These are phyloP conservation scores for Trichoderma asperellum DNA, from an alignment of 2,329 filamentous ascomycete genomes.

Conservation along the genomic window DNA sequence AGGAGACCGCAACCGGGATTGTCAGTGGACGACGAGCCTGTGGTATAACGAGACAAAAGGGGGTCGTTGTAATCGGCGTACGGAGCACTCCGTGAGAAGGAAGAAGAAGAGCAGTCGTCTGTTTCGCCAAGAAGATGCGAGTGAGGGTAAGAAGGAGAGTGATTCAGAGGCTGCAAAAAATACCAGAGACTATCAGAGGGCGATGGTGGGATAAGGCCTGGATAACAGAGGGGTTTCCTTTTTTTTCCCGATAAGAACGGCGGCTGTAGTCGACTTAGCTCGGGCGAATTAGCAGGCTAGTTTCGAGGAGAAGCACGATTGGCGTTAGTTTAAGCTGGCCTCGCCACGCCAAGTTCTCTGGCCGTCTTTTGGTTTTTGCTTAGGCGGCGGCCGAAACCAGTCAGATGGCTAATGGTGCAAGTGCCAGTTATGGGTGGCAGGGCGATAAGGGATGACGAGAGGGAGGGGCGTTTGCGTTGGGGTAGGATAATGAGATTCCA, in stretches of 20 bases:
- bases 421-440: constrained; percentile 5
- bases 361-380: constrained; percentile 8
- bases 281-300: constrained; percentile 20
- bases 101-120: not conserved
- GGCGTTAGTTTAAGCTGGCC: constrained; percentile 17
- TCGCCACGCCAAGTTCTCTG: constrained; percentile 8
- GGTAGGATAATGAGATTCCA: not conserved
- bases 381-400: constrained; percentile 16
- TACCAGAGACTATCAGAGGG: not conserved
- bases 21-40: constrained; percentile 4
- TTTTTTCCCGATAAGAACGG: constrained; percentile 27
- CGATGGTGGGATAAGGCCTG: constrained; percentile 7
- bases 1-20: constrained; percentile 17
- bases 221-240: constrained; percentile 25
- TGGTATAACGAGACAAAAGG: constrained; percentile 20
- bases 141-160: not conserved
- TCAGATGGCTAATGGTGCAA: not conserved
- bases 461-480: constrained; percentile 3
- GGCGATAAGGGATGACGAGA: constrained; percentile 23
- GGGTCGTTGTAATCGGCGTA: not conserved
- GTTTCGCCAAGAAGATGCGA: not conserved
- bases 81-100: not conserved
- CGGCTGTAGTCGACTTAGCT: constrained; percentile 28
- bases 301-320: not conserved
- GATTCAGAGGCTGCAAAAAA: not conserved